Evolutionary conservation across 1,139 yeast species (phyloP).

Genomic region (Kazachstania sp.): DNA sequence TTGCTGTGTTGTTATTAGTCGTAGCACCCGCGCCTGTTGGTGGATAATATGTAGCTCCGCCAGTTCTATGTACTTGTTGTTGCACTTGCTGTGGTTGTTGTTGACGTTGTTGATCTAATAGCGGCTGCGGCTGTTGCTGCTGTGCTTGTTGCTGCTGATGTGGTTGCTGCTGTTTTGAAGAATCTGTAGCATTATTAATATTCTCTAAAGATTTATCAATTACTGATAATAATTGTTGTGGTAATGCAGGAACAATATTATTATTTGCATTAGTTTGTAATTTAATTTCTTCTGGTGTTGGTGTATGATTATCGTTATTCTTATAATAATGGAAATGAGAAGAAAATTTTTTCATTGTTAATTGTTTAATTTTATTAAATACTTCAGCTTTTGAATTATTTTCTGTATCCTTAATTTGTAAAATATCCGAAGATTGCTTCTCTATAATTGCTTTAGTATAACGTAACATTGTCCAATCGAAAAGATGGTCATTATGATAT

Average conservation of each 20-base stretch:
- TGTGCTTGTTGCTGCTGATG: conserved; percentile 13
- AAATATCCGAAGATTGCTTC: conserved; percentile 12
- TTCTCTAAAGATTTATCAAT: conserved; percentile 25
- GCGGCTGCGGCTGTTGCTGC: conserved; percentile 9
- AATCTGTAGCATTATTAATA: conserved; percentile 13
- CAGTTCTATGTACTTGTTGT: conserved; percentile 1
- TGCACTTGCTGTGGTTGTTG: conserved; percentile 5
- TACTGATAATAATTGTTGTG: conserved; percentile 22
- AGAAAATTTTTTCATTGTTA: conserved; percentile 29
- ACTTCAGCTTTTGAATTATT: conserved; percentile 19
- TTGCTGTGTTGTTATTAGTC: no score
- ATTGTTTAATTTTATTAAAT: conserved; percentile 24
- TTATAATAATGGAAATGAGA: conserved; percentile 30
- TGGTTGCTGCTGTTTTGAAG: conserved; percentile 26
- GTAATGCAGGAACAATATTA: conserved; percentile 21
- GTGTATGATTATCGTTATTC: conserved; percentile 25
- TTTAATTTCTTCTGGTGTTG: conserved; percentile 28
- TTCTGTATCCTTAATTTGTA: conserved; percentile 7
- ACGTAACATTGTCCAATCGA: conserved; percentile 95
- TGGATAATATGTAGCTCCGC: conserved; percentile 3
- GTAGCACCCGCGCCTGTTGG: no score
- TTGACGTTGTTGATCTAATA: conserved; percentile 1
- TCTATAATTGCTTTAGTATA: conserved; percentile 49
- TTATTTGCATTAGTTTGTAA: conserved; percentile 23
- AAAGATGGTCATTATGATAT: conserved; percentile 87